Evolutionary conservation across 805 yeast genomes (phyloP).

Genomic region (Candida quercuum): DNA sequence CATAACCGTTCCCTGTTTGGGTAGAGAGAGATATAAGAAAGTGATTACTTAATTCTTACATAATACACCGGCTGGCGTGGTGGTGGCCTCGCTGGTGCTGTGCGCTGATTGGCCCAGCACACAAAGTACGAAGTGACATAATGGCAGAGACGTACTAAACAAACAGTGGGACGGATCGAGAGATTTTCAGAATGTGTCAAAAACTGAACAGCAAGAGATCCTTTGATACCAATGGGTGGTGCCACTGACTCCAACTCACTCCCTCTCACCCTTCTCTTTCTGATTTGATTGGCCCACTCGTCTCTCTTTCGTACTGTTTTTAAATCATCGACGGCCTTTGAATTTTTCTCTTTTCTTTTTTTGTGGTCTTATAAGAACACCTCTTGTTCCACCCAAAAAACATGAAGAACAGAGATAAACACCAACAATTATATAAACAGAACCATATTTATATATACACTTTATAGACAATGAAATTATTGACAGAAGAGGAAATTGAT

Average conservation of each 20-base stretch:
- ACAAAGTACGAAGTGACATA: neutral
- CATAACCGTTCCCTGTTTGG: too few species aligned
- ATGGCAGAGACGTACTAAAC: too few species aligned
- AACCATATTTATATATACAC: too few species aligned
- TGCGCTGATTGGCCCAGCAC: neutral
- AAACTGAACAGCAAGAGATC: too few species aligned
- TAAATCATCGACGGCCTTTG: neutral
- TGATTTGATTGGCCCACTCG: too few species aligned
- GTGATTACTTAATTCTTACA: neutral
- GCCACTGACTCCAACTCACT: too few species aligned
- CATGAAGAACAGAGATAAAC: neutral
- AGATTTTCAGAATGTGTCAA: too few species aligned
- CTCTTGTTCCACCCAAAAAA: neutral
- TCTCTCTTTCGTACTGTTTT: too few species aligned
- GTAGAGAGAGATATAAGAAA: too few species aligned
- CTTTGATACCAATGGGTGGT: too few species aligned
- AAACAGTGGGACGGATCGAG: too few species aligned
- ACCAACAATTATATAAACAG: neutral
- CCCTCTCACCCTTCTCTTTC: too few species aligned
- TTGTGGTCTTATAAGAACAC: neutral
- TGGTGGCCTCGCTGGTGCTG: neutral
- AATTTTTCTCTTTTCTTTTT: neutral
- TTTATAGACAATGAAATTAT: slow-evolving; percentile 51
- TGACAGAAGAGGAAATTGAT: slow-evolving; percentile 57
- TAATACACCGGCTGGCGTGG: neutral